Conservation (phyloP, 1,284 basidiomycete species). For the Microbotryum scabiosae region DNA sequence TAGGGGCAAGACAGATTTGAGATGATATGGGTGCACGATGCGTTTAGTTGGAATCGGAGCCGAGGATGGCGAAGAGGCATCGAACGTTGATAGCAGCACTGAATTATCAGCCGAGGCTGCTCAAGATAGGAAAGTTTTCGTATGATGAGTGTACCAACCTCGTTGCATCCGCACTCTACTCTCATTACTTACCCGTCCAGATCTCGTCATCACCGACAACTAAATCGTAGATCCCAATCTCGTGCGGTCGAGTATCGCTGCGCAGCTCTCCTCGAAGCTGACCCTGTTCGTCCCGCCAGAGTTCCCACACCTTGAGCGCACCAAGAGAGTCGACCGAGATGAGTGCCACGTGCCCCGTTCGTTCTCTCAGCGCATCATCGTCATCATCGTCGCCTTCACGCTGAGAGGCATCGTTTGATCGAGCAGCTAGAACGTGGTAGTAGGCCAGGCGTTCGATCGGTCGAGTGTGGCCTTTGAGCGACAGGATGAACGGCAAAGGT, state of each 20-base stretch:
- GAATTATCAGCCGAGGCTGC: conserved; percentile 80
- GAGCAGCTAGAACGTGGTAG: conserved; percentile 7
- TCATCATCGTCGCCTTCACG: conserved; percentile 9
- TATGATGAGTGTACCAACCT: background rate
- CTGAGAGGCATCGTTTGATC: background rate
- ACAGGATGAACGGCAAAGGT: conserved; percentile 51
- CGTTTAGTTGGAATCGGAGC: conserved; percentile 45
- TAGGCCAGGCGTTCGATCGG: conserved; percentile 57
- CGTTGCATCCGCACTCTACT: background rate
- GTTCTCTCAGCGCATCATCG: background rate
- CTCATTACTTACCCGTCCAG: conserved; percentile 62
- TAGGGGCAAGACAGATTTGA: conserved; percentile 64
- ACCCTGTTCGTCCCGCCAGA: conserved; percentile 42
- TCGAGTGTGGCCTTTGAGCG: conserved; percentile 62
- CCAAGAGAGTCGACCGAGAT: conserved; percentile 32
- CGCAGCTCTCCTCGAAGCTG: conserved; percentile 47
- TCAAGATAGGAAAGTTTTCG: background rate
- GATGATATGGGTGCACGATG: conserved; percentile 58
- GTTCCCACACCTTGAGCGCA: conserved; percentile 50
- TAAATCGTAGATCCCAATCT: conserved; percentile 72
- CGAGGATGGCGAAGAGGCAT: conserved; percentile 40
- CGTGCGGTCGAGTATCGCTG: conserved; percentile 38
- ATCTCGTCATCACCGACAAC: conserved; percentile 56
- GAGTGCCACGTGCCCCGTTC: conserved; percentile 52
- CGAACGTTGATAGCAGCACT: conserved; percentile 49